Base-by-base conservation (phyloP, 345 rosid species). In the Reutealis trisperma region DNA sequence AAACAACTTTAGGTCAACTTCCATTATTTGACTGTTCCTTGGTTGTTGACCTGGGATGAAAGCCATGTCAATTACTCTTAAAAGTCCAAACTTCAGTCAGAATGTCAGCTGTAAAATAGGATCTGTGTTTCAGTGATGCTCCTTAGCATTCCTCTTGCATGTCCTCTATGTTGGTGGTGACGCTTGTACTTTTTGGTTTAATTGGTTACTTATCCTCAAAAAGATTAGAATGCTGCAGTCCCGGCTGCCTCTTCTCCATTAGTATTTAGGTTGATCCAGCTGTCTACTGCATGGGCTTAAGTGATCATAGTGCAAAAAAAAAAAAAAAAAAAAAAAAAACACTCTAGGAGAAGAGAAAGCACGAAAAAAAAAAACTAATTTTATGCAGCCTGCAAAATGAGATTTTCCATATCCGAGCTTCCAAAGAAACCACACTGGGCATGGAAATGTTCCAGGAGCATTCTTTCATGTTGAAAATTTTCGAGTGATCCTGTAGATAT, bases 1-100 rank as follows among this genome's bases (percentile, higher is more conserved):
- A 70, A 58, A 58, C 41, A 60, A 37, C 49, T 74, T 67, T 42
- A n/a, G 45, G 30, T 58, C 52, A 60, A 71, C 68, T 12, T 70
- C 25, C 7, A 30, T 74, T 44, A 32, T 65, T 57, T 75, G 68
- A 75, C 5, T 69, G 15, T 55, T 25, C 32, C 59, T 58, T 25
- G 41, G 44, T 11, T 19, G 13, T 42, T 73, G 27, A 49, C 45
- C 60, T 32, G 16, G 51, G 80, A 61, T 62, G 75, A 5, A 30
- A 63, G 16, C 19, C 25, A 5, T 24, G 11, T 52, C 13, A 32
- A 5, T 44, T 22, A 15, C 45, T 54, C 22, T 15, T 2, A 37
- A 10, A 27, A 47, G 34, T 37, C 58, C 2, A 47, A 47, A 57
- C 60, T 47, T 75, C 52, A 65, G 41, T 37, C 41, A 37, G 6